phyloP scores from a whole-genome alignment of 352 stramenopile species.

The Pythium oligandrum region DNA sequence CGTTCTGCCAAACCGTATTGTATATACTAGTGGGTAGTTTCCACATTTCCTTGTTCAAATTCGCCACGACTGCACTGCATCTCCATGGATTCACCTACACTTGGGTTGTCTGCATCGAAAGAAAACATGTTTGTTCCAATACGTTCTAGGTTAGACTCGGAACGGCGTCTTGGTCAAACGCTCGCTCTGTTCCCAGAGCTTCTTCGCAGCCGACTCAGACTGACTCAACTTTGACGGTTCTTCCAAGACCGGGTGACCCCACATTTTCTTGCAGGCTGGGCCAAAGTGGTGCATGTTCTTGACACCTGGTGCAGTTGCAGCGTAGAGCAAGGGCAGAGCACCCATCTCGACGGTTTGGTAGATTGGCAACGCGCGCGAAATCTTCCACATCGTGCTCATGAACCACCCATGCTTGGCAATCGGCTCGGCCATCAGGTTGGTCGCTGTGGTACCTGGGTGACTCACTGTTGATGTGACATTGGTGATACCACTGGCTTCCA shows the following conservation, averaged over 20 bases:
- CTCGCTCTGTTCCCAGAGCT: slow-evolving; percentile 38
- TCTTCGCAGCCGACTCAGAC: slow-evolving; percentile 20
- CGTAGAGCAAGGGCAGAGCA: slow-evolving; percentile 36
- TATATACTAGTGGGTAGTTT: too few relatives aligned
- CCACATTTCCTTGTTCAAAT: too few relatives aligned
- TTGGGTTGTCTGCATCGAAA: too few relatives aligned
- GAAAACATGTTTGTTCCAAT: too few relatives aligned
- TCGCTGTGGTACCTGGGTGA: slow-evolving; percentile 29
- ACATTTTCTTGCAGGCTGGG: slow-evolving; percentile 4
- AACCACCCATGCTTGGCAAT: too few relatives aligned
- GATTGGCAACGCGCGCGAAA: slow-evolving; percentile 8
- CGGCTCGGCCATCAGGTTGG: slow-evolving; percentile 22
- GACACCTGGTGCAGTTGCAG: slow-evolving; percentile 21
- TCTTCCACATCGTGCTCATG: too few relatives aligned
- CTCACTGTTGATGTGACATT: slow-evolving; percentile 15
- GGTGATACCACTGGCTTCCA: slow-evolving; percentile 11
- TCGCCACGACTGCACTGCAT: too few relatives aligned
- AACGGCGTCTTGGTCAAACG: slow-evolving; percentile 16
- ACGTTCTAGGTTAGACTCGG: not conserved
- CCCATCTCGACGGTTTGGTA: slow-evolving; percentile 28
- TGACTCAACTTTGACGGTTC: slow-evolving; percentile 16
- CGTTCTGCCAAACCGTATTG: too few relatives aligned
- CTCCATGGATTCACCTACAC: too few relatives aligned
- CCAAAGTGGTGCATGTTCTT: slow-evolving; percentile 19
- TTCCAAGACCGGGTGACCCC: slow-evolving; percentile 9